phyloP scores from a whole-genome alignment of 2,329 filamentous ascomycete genomes.

The Fusarium clavum region DNA sequence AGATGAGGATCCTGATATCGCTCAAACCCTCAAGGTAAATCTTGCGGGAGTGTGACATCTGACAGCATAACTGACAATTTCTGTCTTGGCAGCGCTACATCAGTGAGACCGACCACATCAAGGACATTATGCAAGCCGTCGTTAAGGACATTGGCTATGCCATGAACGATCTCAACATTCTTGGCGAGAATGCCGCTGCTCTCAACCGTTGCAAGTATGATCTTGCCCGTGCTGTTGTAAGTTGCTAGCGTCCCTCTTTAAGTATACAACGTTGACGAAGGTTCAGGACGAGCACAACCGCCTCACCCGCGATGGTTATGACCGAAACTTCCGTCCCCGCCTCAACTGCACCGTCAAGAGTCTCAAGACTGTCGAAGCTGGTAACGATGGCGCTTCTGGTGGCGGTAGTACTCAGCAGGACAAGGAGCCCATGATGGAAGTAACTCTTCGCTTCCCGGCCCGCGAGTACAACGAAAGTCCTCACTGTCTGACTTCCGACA shows the following conservation, averaged over 20 bases:
- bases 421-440: slow-evolving; percentile 16
- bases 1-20: slow-evolving; percentile 1
- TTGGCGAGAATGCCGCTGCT: neutral
- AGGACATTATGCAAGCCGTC: slow-evolving; percentile 30
- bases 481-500: slow-evolving; percentile 23
- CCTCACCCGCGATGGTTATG: slow-evolving; percentile 9
- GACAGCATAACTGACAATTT: neutral
- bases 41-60: neutral
- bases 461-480: slow-evolving; percentile 32
- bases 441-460: slow-evolving; percentile 23
- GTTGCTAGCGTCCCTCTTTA: neutral
- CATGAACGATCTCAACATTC: slow-evolving; percentile 23
- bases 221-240: slow-evolving; percentile 21
- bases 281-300: slow-evolving; percentile 28
- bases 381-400: neutral
- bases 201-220: slow-evolving; percentile 30
- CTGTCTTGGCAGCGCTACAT: slow-evolving; percentile 19
- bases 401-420: neutral
- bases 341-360: slow-evolving; percentile 22
- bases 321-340: slow-evolving; percentile 25
- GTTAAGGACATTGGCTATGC: slow-evolving; percentile 28
- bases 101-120: slow-evolving; percentile 27
- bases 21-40: slow-evolving; percentile 13
- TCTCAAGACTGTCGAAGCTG: slow-evolving; percentile 2
- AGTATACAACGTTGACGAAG: neutral